phyloP scores from a whole-genome alignment of 192 early-diverging fungal genomes.

The Entrophospora sp. region DNA sequence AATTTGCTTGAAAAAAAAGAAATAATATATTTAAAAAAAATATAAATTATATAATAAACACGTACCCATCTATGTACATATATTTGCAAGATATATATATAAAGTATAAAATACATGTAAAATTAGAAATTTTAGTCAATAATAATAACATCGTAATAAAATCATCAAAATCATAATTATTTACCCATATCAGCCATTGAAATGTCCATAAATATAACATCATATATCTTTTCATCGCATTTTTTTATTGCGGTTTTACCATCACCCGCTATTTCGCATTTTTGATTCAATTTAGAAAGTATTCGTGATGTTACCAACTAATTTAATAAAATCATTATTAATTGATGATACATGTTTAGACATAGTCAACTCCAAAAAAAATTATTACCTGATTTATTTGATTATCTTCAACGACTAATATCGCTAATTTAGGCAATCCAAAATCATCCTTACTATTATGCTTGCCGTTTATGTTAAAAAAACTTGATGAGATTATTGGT shows the following conservation, averaged over 20 bases:
- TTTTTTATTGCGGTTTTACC: neutral
- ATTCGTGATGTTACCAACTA: slow-evolving; percentile 11
- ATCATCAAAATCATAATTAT: no score
- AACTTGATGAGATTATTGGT: neutral
- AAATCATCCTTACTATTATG: slow-evolving; percentile 21
- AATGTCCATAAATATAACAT: slow-evolving; percentile 34
- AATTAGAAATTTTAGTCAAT: no score
- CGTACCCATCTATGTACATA: no score
- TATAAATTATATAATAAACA: neutral
- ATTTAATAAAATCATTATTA: neutral
- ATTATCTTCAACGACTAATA: slow-evolving; percentile 38
- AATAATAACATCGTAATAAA: no score
- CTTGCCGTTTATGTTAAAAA: neutral
- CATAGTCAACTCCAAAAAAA: no score
- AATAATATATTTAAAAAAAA: no score
- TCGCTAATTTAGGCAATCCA: slow-evolving; percentile 23
- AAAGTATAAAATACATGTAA: no score
- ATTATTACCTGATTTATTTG: slow-evolving; percentile 29
- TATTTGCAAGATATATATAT: no score
- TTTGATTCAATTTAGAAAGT: neutral
- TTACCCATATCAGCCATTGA: slow-evolving; percentile 32
- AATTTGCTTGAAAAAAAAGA: no score
- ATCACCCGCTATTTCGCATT: neutral
- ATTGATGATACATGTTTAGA: no score
- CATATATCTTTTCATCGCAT: slow-evolving; percentile 24